Percentiles rank a stretch among this genome's conserved stretches.
These are phyloP conservation scores for Rhodofomes roseus DNA, from an alignment of 1,284 basidiomycete species.

Conservation along the genomic window DNA sequence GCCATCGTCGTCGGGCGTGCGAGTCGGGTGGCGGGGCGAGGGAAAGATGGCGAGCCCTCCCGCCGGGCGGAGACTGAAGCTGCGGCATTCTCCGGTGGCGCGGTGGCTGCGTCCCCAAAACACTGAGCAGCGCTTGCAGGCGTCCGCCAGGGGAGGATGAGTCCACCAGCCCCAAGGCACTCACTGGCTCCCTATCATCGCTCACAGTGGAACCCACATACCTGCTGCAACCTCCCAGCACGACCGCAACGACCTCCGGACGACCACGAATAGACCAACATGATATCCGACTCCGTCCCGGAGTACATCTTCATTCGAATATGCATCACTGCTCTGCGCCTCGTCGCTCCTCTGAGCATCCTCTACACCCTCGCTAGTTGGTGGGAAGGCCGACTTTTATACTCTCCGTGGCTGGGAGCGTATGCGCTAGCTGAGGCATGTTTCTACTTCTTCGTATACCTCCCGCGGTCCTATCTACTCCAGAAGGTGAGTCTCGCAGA, in stretches of 20 bases:
- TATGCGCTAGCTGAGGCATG: slow-evolving; percentile 40
- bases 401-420: slow-evolving; percentile 28
- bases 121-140: no score
- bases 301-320: slow-evolving; percentile 54
- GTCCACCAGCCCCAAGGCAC: neutral
- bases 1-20: slow-evolving; percentile 43
- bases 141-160: neutral
- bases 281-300: slow-evolving; percentile 34
- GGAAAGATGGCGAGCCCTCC: slow-evolving; percentile 1
- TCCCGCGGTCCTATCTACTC: slow-evolving; percentile 40
- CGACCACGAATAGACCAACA: slow-evolving; percentile 7
- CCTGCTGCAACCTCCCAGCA: no score
- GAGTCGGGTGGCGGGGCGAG: slow-evolving; percentile 5
- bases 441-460: slow-evolving; percentile 49
- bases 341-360: slow-evolving; percentile 47
- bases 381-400: slow-evolving; percentile 24
- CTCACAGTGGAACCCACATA: no score
- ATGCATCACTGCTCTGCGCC: slow-evolving; percentile 44
- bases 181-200: no score
- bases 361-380: slow-evolving; percentile 32
- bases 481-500: slow-evolving; percentile 39
- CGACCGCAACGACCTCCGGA: neutral
- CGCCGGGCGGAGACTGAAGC: neutral
- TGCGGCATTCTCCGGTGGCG: neutral
- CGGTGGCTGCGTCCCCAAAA: neutral